A percentile compares a stretch with the other conserved stretches of the same genome.
These are phyloP conservation scores for Trichoderma hamatum DNA, from an alignment of 2,329 filamentous ascomycete species.

Conservation along the genomic window DNA sequence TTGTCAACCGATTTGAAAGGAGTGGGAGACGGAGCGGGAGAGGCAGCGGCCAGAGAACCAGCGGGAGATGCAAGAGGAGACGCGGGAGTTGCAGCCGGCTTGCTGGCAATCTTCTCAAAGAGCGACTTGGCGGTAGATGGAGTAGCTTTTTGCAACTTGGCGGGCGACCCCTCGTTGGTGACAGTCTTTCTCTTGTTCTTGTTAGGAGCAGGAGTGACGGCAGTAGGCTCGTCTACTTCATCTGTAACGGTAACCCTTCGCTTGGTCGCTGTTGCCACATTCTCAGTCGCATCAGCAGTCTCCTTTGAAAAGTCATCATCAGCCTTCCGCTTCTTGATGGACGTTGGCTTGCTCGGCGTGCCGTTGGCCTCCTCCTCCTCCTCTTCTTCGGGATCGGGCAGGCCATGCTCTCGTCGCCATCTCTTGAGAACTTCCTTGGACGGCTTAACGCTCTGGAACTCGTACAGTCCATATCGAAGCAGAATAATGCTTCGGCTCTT, in stretches of 20 bases:
- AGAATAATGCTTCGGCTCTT: slow-evolving; percentile 65
- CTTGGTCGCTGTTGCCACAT: slow-evolving; percentile 49
- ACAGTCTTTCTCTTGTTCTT: slow-evolving; percentile 60
- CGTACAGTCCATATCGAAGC: slow-evolving; percentile 63
- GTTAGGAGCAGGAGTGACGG: slow-evolving; percentile 38
- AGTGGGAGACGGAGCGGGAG: slow-evolving; percentile 34
- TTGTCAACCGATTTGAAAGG: slow-evolving; percentile 27
- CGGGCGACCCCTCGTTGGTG: slow-evolving; percentile 50
- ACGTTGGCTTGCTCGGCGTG: slow-evolving; percentile 36
- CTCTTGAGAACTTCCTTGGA: slow-evolving; percentile 60
- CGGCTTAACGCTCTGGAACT: slow-evolving; percentile 65
- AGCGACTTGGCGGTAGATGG: slow-evolving; percentile 59
- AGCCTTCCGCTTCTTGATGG: slow-evolving; percentile 60
- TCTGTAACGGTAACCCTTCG: slow-evolving; percentile 50
- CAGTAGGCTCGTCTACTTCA: slow-evolving; percentile 41
- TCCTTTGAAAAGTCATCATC: slow-evolving; percentile 52
- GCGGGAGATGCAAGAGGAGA: background rate
- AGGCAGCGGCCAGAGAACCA: background rate
- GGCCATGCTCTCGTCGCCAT: slow-evolving; percentile 60
- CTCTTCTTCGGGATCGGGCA: slow-evolving; percentile 54
- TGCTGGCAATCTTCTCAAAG: slow-evolving; percentile 62
- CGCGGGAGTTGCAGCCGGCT: slow-evolving; percentile 43
- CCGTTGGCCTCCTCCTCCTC: slow-evolving; percentile 24
- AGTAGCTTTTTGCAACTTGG: slow-evolving; percentile 55
- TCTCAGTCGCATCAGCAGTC: slow-evolving; percentile 40